A percentile compares a stretch with the other conserved stretches of the same genome.
These are phyloP conservation scores for Ramichloridium luteum DNA, from an alignment of 2,329 filamentous ascomycete genomes.

Conservation along the genomic window DNA sequence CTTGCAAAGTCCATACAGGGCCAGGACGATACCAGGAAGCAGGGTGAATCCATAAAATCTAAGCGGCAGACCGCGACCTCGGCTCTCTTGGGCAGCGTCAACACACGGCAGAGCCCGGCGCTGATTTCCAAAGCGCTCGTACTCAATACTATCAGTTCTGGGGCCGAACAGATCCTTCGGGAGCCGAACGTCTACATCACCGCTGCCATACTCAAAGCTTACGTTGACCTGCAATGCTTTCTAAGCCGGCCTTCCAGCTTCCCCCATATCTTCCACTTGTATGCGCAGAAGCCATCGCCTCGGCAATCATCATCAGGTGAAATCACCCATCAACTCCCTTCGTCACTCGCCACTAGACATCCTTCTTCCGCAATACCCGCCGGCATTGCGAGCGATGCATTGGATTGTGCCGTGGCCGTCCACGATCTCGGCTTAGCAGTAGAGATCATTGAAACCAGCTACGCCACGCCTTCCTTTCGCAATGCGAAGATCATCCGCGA, in stretches of 20 bases:
- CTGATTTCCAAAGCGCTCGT: slow-evolving; percentile 26
- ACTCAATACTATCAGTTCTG: slow-evolving; percentile 35
- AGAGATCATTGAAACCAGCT: slow-evolving; percentile 59
- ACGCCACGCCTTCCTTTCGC: slow-evolving; percentile 53
- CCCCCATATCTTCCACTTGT: slow-evolving; percentile 68
- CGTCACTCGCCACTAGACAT: not conserved
- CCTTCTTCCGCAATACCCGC: slow-evolving; percentile 59
- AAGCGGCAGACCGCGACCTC: slow-evolving; percentile 36
- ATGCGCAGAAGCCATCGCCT: slow-evolving; percentile 69
- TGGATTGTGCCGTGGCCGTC: slow-evolving; percentile 66
- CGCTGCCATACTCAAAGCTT: slow-evolving; percentile 55
- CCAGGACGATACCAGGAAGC: slow-evolving; percentile 6
- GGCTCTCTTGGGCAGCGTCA: slow-evolving; percentile 40
- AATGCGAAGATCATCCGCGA: slow-evolving; percentile 56
- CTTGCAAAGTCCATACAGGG: slow-evolving; percentile 18
- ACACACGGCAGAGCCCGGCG: slow-evolving; percentile 20
- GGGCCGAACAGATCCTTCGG: slow-evolving; percentile 57
- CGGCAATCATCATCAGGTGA: slow-evolving; percentile 37
- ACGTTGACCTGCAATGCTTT: slow-evolving; percentile 63
- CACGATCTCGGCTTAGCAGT: slow-evolving; percentile 69
- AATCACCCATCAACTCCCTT: slow-evolving; percentile 35
- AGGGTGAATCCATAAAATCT: slow-evolving; percentile 2
- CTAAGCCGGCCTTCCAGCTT: slow-evolving; percentile 64
- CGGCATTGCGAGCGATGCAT: slow-evolving; percentile 57
- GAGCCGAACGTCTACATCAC: slow-evolving; percentile 73